Evolutionary conservation across 768 basidiomycete genomes (phyloP).

Genomic region (Mycena alexandri): DNA sequence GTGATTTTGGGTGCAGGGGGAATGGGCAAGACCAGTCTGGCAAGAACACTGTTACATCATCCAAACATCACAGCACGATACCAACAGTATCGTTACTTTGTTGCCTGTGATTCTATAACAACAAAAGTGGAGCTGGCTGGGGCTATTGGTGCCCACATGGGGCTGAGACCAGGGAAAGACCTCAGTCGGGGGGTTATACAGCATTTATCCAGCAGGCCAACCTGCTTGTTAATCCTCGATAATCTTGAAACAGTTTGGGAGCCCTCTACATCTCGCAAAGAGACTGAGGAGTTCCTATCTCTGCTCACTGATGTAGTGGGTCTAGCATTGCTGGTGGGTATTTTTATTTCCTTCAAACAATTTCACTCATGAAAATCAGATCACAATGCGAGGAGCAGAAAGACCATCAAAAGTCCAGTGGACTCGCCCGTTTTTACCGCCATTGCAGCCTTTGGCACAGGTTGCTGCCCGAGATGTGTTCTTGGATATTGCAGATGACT

Average conservation of each 20-base stretch:
- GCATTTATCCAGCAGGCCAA: neutral
- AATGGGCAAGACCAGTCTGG: neutral
- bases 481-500: neutral
- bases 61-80: neutral
- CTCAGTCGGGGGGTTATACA: neutral
- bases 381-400: constrained; percentile 9
- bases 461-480: neutral
- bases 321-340: neutral
- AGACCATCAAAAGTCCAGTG: neutral
- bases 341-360: neutral
- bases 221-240: neutral
- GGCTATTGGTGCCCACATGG: neutral
- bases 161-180: neutral
- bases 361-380: neutral
- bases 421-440: neutral
- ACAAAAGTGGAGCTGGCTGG: neutral
- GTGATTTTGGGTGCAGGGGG: neutral
- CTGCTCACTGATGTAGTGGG: neutral
- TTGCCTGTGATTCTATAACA: neutral
- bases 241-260: constrained; percentile 9
- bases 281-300: constrained; percentile 1
- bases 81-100: neutral
- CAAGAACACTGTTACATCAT: neutral
- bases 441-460: neutral
- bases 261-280: neutral